Conservation (phyloP, 805 yeast genomes). For the Candida anglica region DNA sequence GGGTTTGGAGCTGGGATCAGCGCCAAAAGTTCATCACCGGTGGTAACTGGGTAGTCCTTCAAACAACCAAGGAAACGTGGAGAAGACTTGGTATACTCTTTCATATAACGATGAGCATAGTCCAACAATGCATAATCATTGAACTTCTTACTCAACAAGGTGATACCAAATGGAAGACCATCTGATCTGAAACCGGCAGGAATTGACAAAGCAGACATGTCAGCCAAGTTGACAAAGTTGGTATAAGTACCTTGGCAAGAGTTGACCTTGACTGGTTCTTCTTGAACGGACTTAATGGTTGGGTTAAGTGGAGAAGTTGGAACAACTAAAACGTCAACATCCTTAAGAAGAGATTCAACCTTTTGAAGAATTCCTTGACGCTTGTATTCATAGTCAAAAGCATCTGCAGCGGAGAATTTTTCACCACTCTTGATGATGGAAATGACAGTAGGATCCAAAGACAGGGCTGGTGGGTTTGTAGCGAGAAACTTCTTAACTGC, state of each 20-base stretch:
- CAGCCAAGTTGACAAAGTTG: constrained; percentile 92
- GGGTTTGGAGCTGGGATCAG: constrained; percentile 42
- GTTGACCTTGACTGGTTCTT: constrained; percentile 79
- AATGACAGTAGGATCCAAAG: constrained; percentile 81
- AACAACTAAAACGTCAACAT: constrained; percentile 73
- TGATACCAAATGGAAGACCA: constrained; percentile 88
- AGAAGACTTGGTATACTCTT: constrained; percentile 36
- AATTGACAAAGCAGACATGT: constrained; percentile 83
- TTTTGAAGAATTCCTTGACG: constrained; percentile 75
- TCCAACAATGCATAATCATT: constrained; percentile 87
- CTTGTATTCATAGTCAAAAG: constrained; percentile 81
- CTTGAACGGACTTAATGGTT: constrained; percentile 62
- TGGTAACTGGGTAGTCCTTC: constrained; percentile 30
- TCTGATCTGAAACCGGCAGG: constrained; percentile 89
- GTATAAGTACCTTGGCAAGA: constrained; percentile 98
- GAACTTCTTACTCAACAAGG: constrained; percentile 75
- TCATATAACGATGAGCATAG: constrained; percentile 69
- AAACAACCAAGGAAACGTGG: constrained; percentile 58
- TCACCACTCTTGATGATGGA: constrained; percentile 77
- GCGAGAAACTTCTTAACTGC: constrained; percentile 73
- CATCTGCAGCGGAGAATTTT: constrained; percentile 73
- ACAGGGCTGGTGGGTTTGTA: constrained; percentile 62
- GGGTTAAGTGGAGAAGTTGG: constrained; percentile 97
- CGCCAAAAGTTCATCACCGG: constrained; percentile 43
- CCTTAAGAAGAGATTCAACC: constrained; percentile 50